phyloP scores from a whole-genome alignment of 352 stramenopile species.

The Pythium oligandrum region DNA sequence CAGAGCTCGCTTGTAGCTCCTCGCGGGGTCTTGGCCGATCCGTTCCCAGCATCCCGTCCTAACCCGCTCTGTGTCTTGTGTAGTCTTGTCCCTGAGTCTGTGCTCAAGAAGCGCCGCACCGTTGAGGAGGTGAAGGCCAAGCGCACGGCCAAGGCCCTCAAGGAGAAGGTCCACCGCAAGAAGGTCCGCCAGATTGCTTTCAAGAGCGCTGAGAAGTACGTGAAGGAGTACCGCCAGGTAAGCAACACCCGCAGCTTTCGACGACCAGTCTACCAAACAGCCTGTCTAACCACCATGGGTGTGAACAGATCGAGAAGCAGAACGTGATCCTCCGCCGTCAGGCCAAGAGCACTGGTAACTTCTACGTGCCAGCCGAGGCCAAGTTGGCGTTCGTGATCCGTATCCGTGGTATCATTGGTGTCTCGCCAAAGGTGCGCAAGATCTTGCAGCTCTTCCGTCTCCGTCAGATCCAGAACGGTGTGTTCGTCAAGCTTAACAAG shows the following conservation, averaged over 20 bases:
- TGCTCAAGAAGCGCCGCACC: constrained; percentile 90
- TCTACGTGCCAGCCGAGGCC: constrained; percentile 96
- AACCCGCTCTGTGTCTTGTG: constrained; percentile 23
- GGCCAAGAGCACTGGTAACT: constrained; percentile 94
- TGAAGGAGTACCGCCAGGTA: constrained; percentile 96
- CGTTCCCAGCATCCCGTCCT: constrained; percentile 64
- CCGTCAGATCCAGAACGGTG: constrained; percentile 99
- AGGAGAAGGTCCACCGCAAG: constrained; percentile 80
- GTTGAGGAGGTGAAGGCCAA: constrained; percentile 87
- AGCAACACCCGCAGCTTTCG: constrained; percentile 6
- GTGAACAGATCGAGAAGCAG: constrained; percentile 84
- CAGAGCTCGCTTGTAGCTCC: neutral
- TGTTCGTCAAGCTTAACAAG: constrained; percentile 99
- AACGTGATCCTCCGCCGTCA: constrained; percentile 93
- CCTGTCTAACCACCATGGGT: neutral
- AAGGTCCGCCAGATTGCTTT: constrained; percentile 89
- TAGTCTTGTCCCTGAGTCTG: constrained; percentile 86
- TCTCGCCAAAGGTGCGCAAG: constrained; percentile 93
- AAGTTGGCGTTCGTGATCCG: constrained; percentile 98
- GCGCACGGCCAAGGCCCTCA: constrained; percentile 63
- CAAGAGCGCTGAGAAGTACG: constrained; percentile 97
- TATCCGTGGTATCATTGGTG: constrained; percentile 98
- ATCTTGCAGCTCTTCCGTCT: constrained; percentile 99
- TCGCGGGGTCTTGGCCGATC: constrained; percentile 7
- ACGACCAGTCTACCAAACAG: constrained; percentile 1